phyloP scores from a whole-genome alignment of 352 stramenopile genomes.

The Phytophthora sp. region DNA sequence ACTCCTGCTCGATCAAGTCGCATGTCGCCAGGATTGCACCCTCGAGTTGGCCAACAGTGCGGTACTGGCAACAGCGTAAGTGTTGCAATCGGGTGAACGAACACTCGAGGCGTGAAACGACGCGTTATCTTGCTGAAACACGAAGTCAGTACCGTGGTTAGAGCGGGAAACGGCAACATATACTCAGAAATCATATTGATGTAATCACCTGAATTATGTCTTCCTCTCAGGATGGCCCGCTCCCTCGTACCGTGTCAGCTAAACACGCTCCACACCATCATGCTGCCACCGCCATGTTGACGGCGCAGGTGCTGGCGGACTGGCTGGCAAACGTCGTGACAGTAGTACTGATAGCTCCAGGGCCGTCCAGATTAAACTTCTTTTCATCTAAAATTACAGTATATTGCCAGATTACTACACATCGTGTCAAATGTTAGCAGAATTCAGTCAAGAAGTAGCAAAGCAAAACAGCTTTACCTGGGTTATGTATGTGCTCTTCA shows the following conservation, averaged over 20 bases:
- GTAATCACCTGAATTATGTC: background rate
- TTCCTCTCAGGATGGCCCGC: background rate
- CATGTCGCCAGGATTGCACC: background rate
- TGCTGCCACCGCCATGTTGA: background rate
- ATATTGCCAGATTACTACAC: constrained; percentile 3
- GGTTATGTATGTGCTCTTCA: constrained; percentile 1
- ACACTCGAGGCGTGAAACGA: background rate
- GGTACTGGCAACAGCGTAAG: constrained; percentile 3
- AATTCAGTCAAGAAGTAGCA: background rate
- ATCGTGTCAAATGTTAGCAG: background rate
- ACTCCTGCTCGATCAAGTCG: constrained; percentile 2
- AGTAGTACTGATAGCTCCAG: constrained; percentile 5
- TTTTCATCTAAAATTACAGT: constrained; percentile 7
- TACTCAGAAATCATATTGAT: background rate
- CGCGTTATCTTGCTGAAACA: constrained; percentile 5
- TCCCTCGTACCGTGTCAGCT: background rate
- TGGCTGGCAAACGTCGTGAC: background rate
- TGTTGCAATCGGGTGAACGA: constrained; percentile 4
- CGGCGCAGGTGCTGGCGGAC: background rate
- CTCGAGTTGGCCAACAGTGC: background rate
- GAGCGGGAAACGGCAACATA: background rate
- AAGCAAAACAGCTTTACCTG: no score
- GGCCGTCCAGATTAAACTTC: constrained; percentile 3
- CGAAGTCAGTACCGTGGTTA: background rate
- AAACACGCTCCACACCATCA: background rate